Percentiles rank a stretch among this genome's conserved stretches.
Evolutionary conservation across 2,329 filamentous ascomycete species (phyloP).

Genomic region (Fusarium circinatum): DNA sequence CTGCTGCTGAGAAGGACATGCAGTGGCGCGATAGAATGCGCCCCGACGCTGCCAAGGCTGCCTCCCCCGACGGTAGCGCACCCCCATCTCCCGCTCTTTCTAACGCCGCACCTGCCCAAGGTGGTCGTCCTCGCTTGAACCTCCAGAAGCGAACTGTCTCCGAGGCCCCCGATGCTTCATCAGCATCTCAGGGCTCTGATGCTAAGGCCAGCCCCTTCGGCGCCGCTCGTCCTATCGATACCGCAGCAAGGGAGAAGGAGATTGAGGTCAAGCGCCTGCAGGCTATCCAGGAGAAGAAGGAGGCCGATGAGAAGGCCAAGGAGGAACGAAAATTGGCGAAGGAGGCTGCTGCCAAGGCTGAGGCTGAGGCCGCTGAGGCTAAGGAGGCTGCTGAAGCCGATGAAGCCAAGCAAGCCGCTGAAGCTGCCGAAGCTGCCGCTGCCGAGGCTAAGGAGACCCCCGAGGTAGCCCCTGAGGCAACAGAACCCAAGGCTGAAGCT

Average conservation of each 20-base stretch:
- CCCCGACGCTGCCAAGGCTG: conserved; percentile 75
- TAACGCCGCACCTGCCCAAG: conserved; percentile 58
- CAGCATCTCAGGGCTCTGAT: conserved; percentile 66
- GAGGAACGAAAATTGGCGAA: conserved; percentile 74
- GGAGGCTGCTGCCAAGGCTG: conserved; percentile 63
- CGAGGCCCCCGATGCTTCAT: conserved; percentile 66
- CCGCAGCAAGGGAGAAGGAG: conserved; percentile 85
- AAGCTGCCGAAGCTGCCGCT: conserved; percentile 42
- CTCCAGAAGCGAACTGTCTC: conserved; percentile 91
- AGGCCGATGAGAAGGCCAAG: conserved; percentile 86
- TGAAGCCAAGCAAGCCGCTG: conserved; percentile 44
- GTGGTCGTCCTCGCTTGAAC: conserved; percentile 83
- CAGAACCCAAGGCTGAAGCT: conserved; percentile 33
- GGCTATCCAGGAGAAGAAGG: conserved; percentile 81
- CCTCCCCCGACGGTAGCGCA: conserved; percentile 77
- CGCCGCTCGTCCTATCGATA: conserved; percentile 93
- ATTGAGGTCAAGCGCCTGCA: conserved; percentile 88
- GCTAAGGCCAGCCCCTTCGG: conserved; percentile 94
- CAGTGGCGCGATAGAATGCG: conserved; percentile 94
- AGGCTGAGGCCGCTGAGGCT: conserved; percentile 49
- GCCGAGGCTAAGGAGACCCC: conserved; percentile 44
- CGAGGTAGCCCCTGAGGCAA: conserved; percentile 42
- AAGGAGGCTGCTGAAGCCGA: conserved; percentile 46
- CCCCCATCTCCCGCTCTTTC: conserved; percentile 77
- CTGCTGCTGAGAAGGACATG: conserved; percentile 90